Conservation (phyloP, 2,329 filamentous ascomycete species). For the Colletotrichum lupini region DNA sequence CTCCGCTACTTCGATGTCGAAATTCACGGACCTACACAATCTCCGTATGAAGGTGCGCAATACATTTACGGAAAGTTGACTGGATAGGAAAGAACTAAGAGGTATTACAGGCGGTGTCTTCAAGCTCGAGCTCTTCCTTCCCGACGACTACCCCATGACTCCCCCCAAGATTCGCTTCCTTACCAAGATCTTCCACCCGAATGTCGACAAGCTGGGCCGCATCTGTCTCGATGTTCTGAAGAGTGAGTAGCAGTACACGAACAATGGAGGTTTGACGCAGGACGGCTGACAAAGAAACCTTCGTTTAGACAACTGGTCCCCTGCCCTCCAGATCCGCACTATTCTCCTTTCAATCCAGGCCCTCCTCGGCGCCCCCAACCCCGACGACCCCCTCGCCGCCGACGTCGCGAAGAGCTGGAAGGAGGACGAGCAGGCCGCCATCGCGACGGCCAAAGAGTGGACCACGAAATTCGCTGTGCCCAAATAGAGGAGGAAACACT, state of each 20-base stretch:
- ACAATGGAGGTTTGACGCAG: not conserved
- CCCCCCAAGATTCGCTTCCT: slow-evolving; percentile 98
- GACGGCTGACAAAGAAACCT: slow-evolving; percentile 13
- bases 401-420: slow-evolving; percentile 99
- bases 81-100: not conserved
- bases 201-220: slow-evolving; percentile 96
- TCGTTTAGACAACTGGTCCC: slow-evolving; percentile 92
- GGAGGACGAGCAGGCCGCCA: slow-evolving; percentile 92
- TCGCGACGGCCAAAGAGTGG: slow-evolving; percentile 93
- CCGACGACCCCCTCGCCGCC: slow-evolving; percentile 97
- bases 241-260: slow-evolving; percentile 67
- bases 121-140: slow-evolving; percentile 96
- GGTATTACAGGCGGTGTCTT: slow-evolving; percentile 77
- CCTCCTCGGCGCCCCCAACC: slow-evolving; percentile 93
- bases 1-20: slow-evolving; percentile 98
- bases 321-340: slow-evolving; percentile 95
- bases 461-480: slow-evolving; percentile 82
- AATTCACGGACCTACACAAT: slow-evolving; percentile 91
- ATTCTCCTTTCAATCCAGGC: slow-evolving; percentile 99
- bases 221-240: slow-evolving; percentile 98
- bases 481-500: not conserved
- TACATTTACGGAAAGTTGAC: not conserved
- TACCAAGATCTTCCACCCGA: slow-evolving; percentile 99
- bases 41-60: slow-evolving; percentile 88
- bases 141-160: slow-evolving; percentile 99